A percentile compares a stretch with the other conserved stretches of the same genome.
Evolutionary conservation across 148 eudicot genomes (phyloP).

Genomic region (Suaeda aralocaspica): DNA sequence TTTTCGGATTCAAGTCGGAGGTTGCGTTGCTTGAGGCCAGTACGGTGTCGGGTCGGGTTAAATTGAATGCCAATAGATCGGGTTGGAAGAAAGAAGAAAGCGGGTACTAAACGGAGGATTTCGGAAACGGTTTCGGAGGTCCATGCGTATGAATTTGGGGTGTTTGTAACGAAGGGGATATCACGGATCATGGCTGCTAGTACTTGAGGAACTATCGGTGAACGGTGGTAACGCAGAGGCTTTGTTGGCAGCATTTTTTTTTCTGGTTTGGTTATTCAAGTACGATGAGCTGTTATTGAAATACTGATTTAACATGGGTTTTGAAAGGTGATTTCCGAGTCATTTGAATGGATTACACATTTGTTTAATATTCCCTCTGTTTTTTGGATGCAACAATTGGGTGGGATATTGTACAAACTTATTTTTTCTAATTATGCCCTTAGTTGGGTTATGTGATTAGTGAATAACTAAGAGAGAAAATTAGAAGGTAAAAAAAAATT

Average conservation of each 20-base stretch:
- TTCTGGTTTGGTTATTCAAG: no score
- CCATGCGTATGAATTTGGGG: conserved; percentile 28
- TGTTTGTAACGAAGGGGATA: conserved; percentile 35
- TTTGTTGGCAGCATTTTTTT: conserved; percentile 29
- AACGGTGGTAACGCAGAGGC: conserved; percentile 23
- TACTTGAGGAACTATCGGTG: conserved; percentile 39
- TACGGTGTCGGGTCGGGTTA: conserved; percentile 48
- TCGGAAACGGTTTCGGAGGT: conserved; percentile 42
- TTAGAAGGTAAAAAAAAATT: no score
- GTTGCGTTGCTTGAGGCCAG: conserved; percentile 62
- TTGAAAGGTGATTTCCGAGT: no score
- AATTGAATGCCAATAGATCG: conserved; percentile 65
- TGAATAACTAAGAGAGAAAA: no score
- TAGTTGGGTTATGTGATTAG: no score
- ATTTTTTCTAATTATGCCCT: no score
- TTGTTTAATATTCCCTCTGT: no score
- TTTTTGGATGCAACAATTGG: no score
- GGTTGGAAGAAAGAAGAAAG: conserved; percentile 54
- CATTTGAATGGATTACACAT: no score
- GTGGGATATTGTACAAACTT: no score
- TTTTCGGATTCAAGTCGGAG: conserved; percentile 42
- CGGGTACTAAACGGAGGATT: conserved; percentile 55
- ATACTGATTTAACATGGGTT: no score
- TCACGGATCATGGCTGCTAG: conserved; percentile 47
- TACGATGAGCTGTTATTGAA: no score